Conservation (phyloP, 805 yeast species). For the Nakazawaea populi region DNA sequence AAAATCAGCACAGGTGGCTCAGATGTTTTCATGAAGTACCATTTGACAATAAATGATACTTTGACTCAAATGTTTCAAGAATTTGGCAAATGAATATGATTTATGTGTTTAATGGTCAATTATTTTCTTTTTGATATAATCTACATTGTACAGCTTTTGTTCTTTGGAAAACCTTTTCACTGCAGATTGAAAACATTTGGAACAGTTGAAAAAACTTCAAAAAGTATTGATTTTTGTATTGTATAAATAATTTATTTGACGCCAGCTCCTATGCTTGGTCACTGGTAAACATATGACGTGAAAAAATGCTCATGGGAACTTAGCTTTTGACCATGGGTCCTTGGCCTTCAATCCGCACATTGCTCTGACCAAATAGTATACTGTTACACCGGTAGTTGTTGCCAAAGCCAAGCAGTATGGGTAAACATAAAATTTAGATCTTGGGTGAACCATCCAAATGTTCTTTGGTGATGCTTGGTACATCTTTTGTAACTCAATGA, state of each 20-base stretch:
- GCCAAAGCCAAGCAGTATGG: conserved; percentile 77
- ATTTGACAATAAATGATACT: conserved; percentile 10
- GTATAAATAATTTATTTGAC: background rate
- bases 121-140: background rate
- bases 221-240: background rate
- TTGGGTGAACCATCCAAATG: conserved; percentile 51
- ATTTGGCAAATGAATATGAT: background rate
- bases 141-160: no score
- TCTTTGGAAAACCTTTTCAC: no score
- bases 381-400: conserved; percentile 58
- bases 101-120: background rate
- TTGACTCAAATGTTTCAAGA: conserved; percentile 10
- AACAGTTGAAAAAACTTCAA: background rate
- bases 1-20: conserved; percentile 12
- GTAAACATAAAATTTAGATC: conserved; percentile 64
- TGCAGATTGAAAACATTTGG: background rate
- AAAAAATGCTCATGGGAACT: background rate
- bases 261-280: background rate
- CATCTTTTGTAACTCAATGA: conserved; percentile 52
- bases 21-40: conserved; percentile 13
- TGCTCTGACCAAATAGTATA: conserved; percentile 71
- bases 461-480: conserved; percentile 55
- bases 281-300: no score
- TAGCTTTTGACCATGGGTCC: conserved; percentile 13
- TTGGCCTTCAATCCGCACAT: conserved; percentile 56